Evolutionary conservation across 1,284 basidiomycete genomes (phyloP).

Genomic region (Leccinum pallidistipes): DNA sequence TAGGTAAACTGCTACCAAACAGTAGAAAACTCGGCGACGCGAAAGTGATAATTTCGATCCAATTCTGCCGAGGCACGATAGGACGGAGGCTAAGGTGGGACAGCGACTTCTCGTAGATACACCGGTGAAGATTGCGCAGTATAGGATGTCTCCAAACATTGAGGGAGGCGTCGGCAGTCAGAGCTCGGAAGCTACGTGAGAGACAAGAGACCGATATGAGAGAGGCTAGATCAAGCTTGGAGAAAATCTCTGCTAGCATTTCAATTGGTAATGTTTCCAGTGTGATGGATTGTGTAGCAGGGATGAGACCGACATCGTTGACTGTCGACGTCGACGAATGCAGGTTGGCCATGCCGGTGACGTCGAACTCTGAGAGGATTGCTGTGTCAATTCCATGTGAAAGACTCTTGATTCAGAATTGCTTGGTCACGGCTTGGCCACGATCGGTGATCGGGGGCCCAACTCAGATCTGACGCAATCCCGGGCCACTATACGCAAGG

Average conservation of each 20-base stretch:
- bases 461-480: background rate
- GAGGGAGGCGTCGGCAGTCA: conserved; percentile 59
- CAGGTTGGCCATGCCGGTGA: conserved; percentile 4
- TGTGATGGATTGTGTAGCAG: conserved; percentile 2
- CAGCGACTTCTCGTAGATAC: conserved; percentile 50
- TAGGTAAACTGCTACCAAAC: conserved; percentile 65
- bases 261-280: conserved; percentile 68
- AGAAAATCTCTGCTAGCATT: conserved; percentile 68
- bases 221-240: conserved; percentile 61
- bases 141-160: conserved; percentile 77
- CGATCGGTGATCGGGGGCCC: background rate
- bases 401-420: background rate
- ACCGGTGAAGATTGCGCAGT: conserved; percentile 49
- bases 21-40: conserved; percentile 61
- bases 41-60: conserved; percentile 66
- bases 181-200: conserved; percentile 53
- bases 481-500: background rate
- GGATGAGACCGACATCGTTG: background rate
- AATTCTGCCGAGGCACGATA: conserved; percentile 69
- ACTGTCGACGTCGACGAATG: background rate
- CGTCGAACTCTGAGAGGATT: background rate
- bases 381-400: background rate
- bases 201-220: conserved; percentile 58
- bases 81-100: conserved; percentile 58
- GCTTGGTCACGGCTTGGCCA: background rate